Evolutionary conservation across 192 early-diverging fungal species (phyloP).

Genomic region (Rhizophlyctis rosea): DNA sequence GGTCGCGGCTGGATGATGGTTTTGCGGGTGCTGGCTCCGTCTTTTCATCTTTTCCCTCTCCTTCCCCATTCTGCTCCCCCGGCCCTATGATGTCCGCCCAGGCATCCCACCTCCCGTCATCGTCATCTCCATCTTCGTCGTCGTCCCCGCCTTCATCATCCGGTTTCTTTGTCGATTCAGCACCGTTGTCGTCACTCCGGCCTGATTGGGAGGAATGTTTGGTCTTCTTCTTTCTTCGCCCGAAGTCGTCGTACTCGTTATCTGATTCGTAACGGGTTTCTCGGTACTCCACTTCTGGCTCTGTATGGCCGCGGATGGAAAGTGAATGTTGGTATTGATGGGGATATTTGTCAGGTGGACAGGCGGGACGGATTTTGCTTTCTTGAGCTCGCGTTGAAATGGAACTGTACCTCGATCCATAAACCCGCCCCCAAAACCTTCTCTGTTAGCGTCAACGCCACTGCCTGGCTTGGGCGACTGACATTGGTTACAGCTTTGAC

Average conservation of each 20-base stretch:
- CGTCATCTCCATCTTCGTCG: constrained; percentile 41
- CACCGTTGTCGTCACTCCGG: neutral
- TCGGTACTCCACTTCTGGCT: constrained; percentile 37
- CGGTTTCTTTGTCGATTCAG: neutral
- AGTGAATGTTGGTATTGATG: neutral
- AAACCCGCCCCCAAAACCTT: constrained; percentile 41
- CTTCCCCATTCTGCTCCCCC: constrained; percentile 27
- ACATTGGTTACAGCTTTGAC: constrained; percentile 39
- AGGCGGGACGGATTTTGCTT: too few relatives aligned
- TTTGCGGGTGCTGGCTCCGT: too few relatives aligned
- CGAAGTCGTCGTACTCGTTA: constrained; percentile 48
- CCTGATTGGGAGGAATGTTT: neutral
- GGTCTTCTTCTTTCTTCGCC: constrained; percentile 39
- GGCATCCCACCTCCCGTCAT: constrained; percentile 41
- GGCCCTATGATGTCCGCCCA: constrained; percentile 43
- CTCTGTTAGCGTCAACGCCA: constrained; percentile 29
- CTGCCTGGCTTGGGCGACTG: constrained; percentile 36
- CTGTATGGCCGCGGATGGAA: constrained; percentile 3
- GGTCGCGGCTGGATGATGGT: too few relatives aligned
- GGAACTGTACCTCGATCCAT: constrained; percentile 37
- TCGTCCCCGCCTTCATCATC: constrained; percentile 9
- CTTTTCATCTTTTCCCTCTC: constrained; percentile 2
- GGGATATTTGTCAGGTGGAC: too few relatives aligned
- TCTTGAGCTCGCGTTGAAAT: too few relatives aligned
- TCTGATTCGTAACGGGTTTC: constrained; percentile 35